These are phyloP conservation scores for Fusarium tupiense DNA, from an alignment of 2,329 filamentous ascomycete species.

Conservation along the genomic window DNA sequence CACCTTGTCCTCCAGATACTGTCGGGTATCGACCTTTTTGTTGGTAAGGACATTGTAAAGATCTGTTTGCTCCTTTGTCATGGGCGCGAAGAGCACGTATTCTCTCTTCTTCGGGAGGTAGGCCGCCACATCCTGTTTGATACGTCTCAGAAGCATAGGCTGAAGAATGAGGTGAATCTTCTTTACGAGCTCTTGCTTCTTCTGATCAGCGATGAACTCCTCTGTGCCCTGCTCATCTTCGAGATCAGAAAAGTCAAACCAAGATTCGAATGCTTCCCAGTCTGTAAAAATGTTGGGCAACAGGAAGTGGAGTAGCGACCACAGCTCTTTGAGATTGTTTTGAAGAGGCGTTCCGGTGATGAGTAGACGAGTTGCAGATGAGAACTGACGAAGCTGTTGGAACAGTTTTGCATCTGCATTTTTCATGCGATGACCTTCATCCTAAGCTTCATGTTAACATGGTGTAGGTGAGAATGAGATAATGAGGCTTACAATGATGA, in stretches of 20 bases:
- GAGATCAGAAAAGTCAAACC: constrained; percentile 96
- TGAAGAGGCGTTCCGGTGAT: constrained; percentile 96
- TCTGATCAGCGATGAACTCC: constrained; percentile 80
- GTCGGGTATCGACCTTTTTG: constrained; percentile 68
- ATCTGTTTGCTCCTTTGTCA: constrained; percentile 90
- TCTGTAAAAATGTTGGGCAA: constrained; percentile 93
- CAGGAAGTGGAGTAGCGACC: constrained; percentile 94
- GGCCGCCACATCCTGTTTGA: constrained; percentile 93
- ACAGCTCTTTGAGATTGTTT: constrained; percentile 94
- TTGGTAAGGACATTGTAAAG: constrained; percentile 77
- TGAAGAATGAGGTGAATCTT: constrained; percentile 95
- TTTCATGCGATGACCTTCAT: constrained; percentile 97
- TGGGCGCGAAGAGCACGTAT: constrained; percentile 92
- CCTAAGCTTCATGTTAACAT: constrained; percentile 57
- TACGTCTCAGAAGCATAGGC: constrained; percentile 84
- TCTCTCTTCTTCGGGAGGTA: constrained; percentile 96
- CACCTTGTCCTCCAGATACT: constrained; percentile 85
- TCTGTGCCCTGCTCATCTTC: constrained; percentile 83
- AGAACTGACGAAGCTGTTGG: constrained; percentile 86
- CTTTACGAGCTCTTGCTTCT: constrained; percentile 62
- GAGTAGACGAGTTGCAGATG: constrained; percentile 87
- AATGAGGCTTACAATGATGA: constrained; percentile 77
- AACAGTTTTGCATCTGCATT: constrained; percentile 95
- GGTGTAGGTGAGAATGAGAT: accelerated
- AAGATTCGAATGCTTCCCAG: constrained; percentile 90